These are phyloP conservation scores for Schizopora paradoxa DNA, from an alignment of 1,284 basidiomycete genomes.

Conservation along the genomic window DNA sequence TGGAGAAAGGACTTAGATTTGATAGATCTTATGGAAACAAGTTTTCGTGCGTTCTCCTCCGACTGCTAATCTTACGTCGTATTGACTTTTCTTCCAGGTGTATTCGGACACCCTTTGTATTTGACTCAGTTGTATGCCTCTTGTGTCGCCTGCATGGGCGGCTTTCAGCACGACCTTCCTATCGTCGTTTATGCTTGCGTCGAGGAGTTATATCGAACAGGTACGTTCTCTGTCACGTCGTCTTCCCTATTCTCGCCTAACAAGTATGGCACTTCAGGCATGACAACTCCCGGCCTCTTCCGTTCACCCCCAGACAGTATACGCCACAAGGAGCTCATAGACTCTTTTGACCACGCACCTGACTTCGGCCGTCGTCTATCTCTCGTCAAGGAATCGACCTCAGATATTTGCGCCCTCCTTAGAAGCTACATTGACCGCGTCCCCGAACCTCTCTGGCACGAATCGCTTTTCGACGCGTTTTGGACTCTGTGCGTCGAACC, in stretches of 20 bases:
- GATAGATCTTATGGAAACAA: not conserved
- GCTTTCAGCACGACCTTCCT: slow-evolving; percentile 49
- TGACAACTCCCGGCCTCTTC: slow-evolving; percentile 45
- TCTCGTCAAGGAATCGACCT: slow-evolving; percentile 47
- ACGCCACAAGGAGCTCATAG: slow-evolving; percentile 32
- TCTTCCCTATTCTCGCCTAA: slow-evolving; percentile 1
- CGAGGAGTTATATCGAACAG: slow-evolving; percentile 55
- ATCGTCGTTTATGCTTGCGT: slow-evolving; percentile 50
- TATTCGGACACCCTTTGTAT: slow-evolving; percentile 44
- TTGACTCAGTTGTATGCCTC: slow-evolving; percentile 43
- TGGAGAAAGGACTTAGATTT: slow-evolving; percentile 3
- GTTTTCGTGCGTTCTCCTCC: slow-evolving; percentile 3
- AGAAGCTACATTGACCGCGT: slow-evolving; percentile 52
- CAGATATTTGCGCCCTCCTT: slow-evolving; percentile 57
- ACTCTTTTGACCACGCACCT: slow-evolving; percentile 32
- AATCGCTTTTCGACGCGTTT: slow-evolving; percentile 39
- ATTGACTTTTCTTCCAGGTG: slow-evolving; percentile 28
- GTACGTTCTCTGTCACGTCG: slow-evolving; percentile 27
- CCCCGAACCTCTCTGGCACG: slow-evolving; percentile 45
- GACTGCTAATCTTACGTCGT: not conserved
- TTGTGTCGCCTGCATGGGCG: slow-evolving; percentile 40
- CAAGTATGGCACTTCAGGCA: slow-evolving; percentile 26
- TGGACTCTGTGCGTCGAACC: slow-evolving; percentile 49
- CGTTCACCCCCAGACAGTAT: slow-evolving; percentile 32
- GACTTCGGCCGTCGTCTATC: slow-evolving; percentile 30